Evolutionary conservation across 768 basidiomycete genomes (phyloP), one percentile per base, ranked within the genome.

Genomic region (Calocybe gangraenosa): DNA sequence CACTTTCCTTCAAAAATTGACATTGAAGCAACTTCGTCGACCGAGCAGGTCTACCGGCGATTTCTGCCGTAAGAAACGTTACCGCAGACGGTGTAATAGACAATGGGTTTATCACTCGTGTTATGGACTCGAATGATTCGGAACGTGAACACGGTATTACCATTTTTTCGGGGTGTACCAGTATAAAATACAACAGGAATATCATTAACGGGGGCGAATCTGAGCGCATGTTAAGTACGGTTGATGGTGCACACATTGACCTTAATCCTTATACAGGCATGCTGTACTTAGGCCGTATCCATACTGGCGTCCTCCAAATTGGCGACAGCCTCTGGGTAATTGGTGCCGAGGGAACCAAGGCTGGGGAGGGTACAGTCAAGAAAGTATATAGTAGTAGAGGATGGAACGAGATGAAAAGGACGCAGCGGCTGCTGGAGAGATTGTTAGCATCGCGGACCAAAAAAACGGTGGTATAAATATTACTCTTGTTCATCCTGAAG

Each of bases 121-220:
- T 75, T n/a, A 76, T 76, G 74, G 74, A 76, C 58, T 73, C 73
- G 1, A 74, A 74, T 53, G 73, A 73, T 62, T 64, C 74, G 7
- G 79, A 81, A 59, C 67, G 73, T 22, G 78, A 80, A 48, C 73
- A 78, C 2, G 78, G 79, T 8, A 81, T 81, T 43, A 80, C 79
- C 13, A 81, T 81, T 45, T 67, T 79, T 37, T 77, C 76, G 0
- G 79, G 79, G 49, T 78, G 76, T 59, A 78, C 78, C 2, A 75
- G 72, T 37, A 69, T 77, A 15, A 65, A 63, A 35, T 79, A 75
- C 56, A 65, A 72, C 34, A 65, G 69, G 2, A 72, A 70, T 53
- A 62, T 73, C 3, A 76, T 79, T 49, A 81, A 79, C 44, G 78
- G 78, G 25, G 78, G 78, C 45, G 79, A 81, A 57, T 78, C 80